These are phyloP conservation scores for Didymella keratinophila DNA, from an alignment of 2,329 filamentous ascomycete species.

Conservation along the genomic window DNA sequence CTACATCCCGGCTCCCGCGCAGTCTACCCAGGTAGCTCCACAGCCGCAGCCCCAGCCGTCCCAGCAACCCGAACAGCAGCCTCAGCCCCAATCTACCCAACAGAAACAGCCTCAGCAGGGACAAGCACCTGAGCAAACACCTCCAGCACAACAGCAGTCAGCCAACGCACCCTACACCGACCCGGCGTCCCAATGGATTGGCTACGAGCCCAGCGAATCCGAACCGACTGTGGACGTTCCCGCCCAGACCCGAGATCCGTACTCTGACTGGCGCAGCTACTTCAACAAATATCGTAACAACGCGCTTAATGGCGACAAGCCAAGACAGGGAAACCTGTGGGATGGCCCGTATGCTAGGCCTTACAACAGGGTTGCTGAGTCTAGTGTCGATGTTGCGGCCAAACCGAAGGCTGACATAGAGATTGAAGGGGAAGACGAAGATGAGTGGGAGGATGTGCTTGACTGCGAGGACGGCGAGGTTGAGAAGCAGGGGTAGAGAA, in stretches of 20 bases:
- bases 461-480: constrained; percentile 6
- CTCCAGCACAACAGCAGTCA: not conserved
- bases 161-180: constrained; percentile 5
- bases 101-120: not conserved
- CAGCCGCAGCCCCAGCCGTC: not conserved
- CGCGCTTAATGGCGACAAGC: not conserved
- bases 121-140: not conserved
- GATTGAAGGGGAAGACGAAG: not conserved
- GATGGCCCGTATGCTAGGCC: not conserved
- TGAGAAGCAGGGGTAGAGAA: not conserved
- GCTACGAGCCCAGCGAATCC: constrained; percentile 1
- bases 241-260: not conserved
- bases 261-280: constrained; percentile 13
- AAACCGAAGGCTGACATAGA: not conserved
- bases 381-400: not conserved
- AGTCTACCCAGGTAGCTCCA: not conserved
- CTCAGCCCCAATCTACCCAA: not conserved
- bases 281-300: constrained; percentile 9
- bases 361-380: not conserved
- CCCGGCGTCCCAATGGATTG: constrained; percentile 2
- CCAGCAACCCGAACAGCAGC: not conserved
- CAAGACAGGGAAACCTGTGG: not conserved
- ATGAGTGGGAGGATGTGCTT: constrained; percentile 5
- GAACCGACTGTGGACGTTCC: not conserved
- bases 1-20: not conserved